Evolutionary conservation across 306 rosid genomes (phyloP), one percentile per base, ranked within the genome.

Genomic region (Trichosanthes cucumerina): DNA sequence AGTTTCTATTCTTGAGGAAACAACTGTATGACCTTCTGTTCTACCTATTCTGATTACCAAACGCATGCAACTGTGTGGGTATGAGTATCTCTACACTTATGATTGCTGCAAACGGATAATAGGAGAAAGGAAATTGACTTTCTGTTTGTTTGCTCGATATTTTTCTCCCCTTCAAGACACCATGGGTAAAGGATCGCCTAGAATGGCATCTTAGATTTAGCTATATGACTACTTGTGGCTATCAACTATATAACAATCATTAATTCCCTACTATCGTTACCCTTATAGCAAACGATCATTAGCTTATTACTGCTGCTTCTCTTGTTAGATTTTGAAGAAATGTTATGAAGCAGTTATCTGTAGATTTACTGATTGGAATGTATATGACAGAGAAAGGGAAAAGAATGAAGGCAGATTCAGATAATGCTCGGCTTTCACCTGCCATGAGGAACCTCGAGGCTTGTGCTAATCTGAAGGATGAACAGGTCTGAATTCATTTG

Each of bases 391-490:
- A 96, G 88, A 96, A 90, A 88, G 84, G 86, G 86, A 96, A 90
- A 82, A 91, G 93, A 71, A 86, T 91, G 84, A 96, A 92, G 89
- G 76, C 81, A 18, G 99, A 96, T 49, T 85, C 98, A 68, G 97
- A 96, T 75, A 87, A 88, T 80, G 62, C 97, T 72, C 91, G 99
- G 86, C 76, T 84, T 44, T 80, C 90, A 65, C 73, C 97, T 31
- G 83, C 81, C 75, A 43, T 90, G 86, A 84, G 96, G 82, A 87
- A 77, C 80, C 91, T 91, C 43, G 98, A 93, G 81, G 75, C 79
- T 82, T 89, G 80, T 77, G 93, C 96, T 72, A 91, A 86, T 81
- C 88, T 92, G 47, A 96, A 96, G 85, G 96, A 95, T 46, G 99
- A 92, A 82, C 98, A 92, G 98, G 99, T 90, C 82, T 77, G 76